These are phyloP conservation scores for Yamadazyma sp. DNA, from an alignment of 805 yeast species.

Conservation along the genomic window DNA sequence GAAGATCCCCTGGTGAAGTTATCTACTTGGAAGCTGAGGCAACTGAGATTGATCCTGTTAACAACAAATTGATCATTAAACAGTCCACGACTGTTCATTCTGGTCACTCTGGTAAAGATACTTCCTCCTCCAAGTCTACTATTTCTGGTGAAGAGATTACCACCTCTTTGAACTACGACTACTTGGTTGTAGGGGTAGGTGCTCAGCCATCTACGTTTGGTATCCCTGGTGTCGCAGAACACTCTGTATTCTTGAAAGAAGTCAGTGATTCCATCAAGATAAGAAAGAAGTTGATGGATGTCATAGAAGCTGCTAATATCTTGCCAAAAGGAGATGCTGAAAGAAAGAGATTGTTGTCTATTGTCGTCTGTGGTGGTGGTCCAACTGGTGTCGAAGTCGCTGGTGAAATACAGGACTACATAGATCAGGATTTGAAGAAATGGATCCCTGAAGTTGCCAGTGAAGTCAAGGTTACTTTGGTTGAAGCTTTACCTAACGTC, in stretches of 20 bases:
- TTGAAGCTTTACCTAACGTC: constrained; percentile 91
- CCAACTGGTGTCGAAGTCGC: constrained; percentile 99
- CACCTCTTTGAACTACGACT: constrained; percentile 64
- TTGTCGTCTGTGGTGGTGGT: constrained; percentile 97
- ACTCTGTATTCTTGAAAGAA: constrained; percentile 88
- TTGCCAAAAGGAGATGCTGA: constrained; percentile 75
- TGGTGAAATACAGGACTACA: constrained; percentile 92
- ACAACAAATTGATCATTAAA: constrained; percentile 62
- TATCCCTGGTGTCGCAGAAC: constrained; percentile 88
- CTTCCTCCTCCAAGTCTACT: constrained; percentile 42
- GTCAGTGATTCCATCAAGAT: constrained; percentile 84
- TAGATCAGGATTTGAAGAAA: constrained; percentile 83
- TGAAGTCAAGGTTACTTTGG: constrained; percentile 80
- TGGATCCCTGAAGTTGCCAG: constrained; percentile 85
- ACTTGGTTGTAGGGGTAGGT: constrained; percentile 90
- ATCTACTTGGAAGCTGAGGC: constrained; percentile 90
- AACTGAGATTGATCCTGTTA: constrained; percentile 71
- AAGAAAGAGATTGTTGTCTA: constrained; percentile 78
- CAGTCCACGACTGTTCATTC: constrained; percentile 57
- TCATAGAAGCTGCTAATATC: constrained; percentile 83
- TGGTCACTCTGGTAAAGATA: constrained; percentile 53
- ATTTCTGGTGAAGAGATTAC: constrained; percentile 43
- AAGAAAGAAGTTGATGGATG: constrained; percentile 78
- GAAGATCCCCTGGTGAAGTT: constrained; percentile 76
- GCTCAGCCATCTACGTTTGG: constrained; percentile 94